Base-by-base conservation (phyloP, 345 rosid genomes). In the Euphorbia peplus region DNA sequence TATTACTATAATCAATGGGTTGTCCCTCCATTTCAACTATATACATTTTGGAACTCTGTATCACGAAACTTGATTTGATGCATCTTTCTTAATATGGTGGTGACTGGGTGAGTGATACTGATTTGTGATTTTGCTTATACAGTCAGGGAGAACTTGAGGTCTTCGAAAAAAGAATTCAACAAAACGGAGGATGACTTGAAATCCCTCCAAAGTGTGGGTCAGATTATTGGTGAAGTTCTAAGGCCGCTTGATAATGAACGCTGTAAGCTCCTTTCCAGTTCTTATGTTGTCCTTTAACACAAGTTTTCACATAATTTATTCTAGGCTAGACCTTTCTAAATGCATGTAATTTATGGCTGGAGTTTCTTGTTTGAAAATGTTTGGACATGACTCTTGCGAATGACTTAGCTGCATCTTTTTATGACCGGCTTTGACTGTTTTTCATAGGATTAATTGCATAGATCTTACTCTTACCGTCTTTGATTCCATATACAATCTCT, bases 201-300 rank as follows among this genome's bases (percentile, higher is more conserved):
- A 86, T 92, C 96, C 67, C 99, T 95, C 70, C 99, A 95, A 76
- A 95, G 99, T 81, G 98, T 95, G 71, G 99, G 99, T 2, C 98
- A 95, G 81, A 95, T 95, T 55, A 92, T 95, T 41, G 99, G 99
- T 29, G 99, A 92, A 86, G 99, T 95, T 64, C 91, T 95, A 60
- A 73, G 99, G 76, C 96, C 98, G 4, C 89, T 92, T 1, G 99
- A 95, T 78, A 88, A 88, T 54, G 99, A 92, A 78, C 88, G 98
- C 75, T 82, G 99, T 91, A 87, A 85, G 26, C 71, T 59, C 39
- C 4, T 64, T 12, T 13, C 56, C 30, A n/a, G 26, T 7, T 67
- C 57, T 60, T n/a, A 12, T 51, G 21, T 42, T 61, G 18, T 44
- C 13, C 21, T 5, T 35, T 16, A 30, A 19, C 26, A 41, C 0